A percentile compares a stretch with the other conserved stretches of the same genome.
phyloP scores from a whole-genome alignment of 2,329 filamentous ascomycete species.

The Fusarium sp. region DNA sequence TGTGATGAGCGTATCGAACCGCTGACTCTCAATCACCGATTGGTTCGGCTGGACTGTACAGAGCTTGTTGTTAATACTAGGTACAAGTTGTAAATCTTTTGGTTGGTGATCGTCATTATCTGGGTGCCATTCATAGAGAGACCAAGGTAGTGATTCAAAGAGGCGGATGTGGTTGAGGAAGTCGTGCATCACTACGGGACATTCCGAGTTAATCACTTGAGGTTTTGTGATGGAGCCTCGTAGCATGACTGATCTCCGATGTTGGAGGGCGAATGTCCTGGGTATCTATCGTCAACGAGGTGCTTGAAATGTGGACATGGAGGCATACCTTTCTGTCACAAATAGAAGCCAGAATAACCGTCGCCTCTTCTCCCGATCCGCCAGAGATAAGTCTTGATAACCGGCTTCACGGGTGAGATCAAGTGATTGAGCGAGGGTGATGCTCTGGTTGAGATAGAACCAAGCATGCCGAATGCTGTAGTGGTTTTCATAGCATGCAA shows the following conservation, averaged over 20 bases:
- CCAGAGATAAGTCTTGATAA: slow-evolving; percentile 34
- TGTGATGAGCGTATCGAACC: slow-evolving; percentile 49
- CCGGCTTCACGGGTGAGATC: slow-evolving; percentile 44
- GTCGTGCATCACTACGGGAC: slow-evolving; percentile 50
- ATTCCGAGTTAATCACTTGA: slow-evolving; percentile 46
- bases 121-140: slow-evolving; percentile 48
- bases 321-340: slow-evolving; percentile 46
- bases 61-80: slow-evolving; percentile 44
- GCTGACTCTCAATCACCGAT: slow-evolving; percentile 48
- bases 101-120: slow-evolving; percentile 32
- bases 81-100: slow-evolving; percentile 39
- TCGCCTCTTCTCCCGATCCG: slow-evolving; percentile 44
- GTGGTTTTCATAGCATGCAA: slow-evolving; percentile 47
- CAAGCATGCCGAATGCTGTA: slow-evolving; percentile 45
- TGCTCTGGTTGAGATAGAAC: slow-evolving; percentile 51
- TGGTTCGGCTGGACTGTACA: slow-evolving; percentile 44
- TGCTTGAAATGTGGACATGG: background rate
- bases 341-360: slow-evolving; percentile 51
- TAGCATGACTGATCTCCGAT: slow-evolving; percentile 46
- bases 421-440: slow-evolving; percentile 45
- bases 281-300: background rate
- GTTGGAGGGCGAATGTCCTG: slow-evolving; percentile 49
- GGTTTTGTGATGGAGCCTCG: slow-evolving; percentile 47
- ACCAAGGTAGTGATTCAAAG: slow-evolving; percentile 46
- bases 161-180: slow-evolving; percentile 49